Evolutionary conservation across 2,329 filamentous ascomycete genomes (phyloP).

Genomic region (Talaromyces atroroseus): DNA sequence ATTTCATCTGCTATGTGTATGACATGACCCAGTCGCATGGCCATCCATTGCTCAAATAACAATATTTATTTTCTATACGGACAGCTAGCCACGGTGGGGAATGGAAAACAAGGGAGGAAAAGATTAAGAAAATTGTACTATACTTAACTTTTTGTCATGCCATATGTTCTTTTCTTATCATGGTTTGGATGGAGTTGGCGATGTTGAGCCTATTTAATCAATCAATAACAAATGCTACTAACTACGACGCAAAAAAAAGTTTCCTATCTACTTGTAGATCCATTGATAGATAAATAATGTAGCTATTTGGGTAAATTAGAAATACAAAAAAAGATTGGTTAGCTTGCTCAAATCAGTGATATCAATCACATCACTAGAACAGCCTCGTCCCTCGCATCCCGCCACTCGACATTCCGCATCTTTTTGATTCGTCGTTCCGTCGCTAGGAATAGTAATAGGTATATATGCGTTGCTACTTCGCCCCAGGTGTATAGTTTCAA

Average conservation of each 20-base stretch:
- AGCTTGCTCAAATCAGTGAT: neutral
- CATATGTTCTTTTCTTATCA: neutral
- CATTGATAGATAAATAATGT: neutral
- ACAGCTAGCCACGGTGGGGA: too few species aligned
- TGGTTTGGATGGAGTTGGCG: neutral
- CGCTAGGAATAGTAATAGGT: slow-evolving; percentile 67
- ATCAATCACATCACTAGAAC: slow-evolving; percentile 47
- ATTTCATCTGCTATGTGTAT: too few species aligned
- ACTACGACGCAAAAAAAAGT: neutral
- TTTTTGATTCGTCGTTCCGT: slow-evolving; percentile 58
- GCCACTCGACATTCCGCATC: slow-evolving; percentile 56
- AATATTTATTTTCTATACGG: neutral
- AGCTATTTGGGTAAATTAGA: neutral
- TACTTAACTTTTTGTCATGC: neutral
- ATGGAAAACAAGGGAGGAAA: neutral
- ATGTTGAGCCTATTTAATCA: neutral
- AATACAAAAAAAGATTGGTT: too few species aligned
- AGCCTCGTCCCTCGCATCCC: slow-evolving; percentile 55
- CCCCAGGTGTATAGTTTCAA: slow-evolving; percentile 71
- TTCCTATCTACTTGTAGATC: neutral
- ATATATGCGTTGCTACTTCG: slow-evolving; percentile 64
- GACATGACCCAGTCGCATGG: too few species aligned
- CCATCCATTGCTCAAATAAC: neutral
- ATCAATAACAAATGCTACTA: neutral
- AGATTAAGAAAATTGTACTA: neutral